Evolutionary conservation across 768 basidiomycete species (phyloP).

Genomic region (Lactarius deliciosus): DNA sequence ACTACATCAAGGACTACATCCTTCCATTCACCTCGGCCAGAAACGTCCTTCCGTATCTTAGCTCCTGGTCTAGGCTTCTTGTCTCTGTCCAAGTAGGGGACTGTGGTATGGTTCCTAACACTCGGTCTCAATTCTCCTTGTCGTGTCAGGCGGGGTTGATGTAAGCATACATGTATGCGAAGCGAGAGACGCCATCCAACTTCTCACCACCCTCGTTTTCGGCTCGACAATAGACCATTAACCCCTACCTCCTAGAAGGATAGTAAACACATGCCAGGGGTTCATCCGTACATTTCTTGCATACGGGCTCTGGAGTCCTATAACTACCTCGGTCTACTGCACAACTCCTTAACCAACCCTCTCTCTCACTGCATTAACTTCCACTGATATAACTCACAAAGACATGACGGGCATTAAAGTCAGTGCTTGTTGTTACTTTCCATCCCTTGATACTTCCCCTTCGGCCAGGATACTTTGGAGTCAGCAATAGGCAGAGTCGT

Average conservation of each 20-base stretch:
- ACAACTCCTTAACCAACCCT: neutral
- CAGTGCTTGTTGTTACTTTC: neutral
- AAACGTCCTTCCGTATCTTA: neutral
- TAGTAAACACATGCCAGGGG: constrained; percentile 4
- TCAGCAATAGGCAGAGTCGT: neutral
- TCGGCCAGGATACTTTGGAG: neutral
- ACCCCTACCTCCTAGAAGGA: neutral
- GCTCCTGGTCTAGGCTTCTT: neutral
- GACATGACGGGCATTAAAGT: constrained; percentile 9
- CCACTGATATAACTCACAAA: neutral
- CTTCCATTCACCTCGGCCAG: neutral
- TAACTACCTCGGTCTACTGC: neutral
- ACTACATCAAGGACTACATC: no score
- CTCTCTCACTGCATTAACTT: neutral
- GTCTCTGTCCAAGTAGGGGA: no score
- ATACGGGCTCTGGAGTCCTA: neutral
- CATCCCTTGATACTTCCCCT: neutral
- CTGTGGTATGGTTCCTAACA: no score
- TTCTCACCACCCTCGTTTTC: neutral
- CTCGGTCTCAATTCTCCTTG: neutral
- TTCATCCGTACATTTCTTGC: neutral
- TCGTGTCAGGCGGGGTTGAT: neutral
- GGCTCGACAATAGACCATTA: neutral
- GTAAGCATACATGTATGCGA: neutral
- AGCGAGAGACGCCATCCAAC: neutral